Evolutionary conservation across 2,329 filamentous ascomycete species (phyloP).

Genomic region (Fusarium cicatricum): DNA sequence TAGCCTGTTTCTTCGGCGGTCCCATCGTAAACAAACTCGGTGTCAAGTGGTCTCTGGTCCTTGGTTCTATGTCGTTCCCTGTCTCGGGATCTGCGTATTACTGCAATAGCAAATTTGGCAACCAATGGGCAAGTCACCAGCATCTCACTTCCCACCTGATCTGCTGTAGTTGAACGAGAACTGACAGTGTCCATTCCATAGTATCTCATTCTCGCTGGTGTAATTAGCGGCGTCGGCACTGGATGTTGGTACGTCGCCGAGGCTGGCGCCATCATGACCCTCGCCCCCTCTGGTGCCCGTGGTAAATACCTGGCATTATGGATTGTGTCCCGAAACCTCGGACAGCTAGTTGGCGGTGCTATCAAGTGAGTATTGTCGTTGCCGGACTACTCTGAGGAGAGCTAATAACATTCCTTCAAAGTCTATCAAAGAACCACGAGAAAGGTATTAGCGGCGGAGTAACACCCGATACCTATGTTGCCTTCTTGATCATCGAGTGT

Average conservation of each 20-base stretch:
- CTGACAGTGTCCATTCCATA: conserved; percentile 22
- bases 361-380: conserved; percentile 49
- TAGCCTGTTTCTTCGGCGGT: conserved; percentile 12
- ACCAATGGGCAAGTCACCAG: conserved; percentile 52
- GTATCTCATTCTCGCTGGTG: conserved; percentile 52
- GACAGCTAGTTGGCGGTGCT: conserved; percentile 56
- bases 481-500: conserved; percentile 17
- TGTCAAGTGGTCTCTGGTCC: conserved; percentile 14
- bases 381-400: not conserved
- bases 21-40: conserved; percentile 12
- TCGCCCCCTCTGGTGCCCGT: conserved; percentile 55
- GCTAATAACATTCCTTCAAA: conserved; percentile 1
- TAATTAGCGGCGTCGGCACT: conserved; percentile 50
- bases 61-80: conserved; percentile 48
- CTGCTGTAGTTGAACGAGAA: not conserved
- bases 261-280: conserved; percentile 57
- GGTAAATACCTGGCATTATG: conserved; percentile 58
- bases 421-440: conserved; percentile 11
- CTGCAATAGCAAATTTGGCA: conserved; percentile 58
- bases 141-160: not conserved
- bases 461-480: conserved; percentile 11
- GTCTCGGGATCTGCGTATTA: conserved; percentile 58
- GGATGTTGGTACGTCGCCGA: conserved; percentile 60
- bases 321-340: conserved; percentile 57
- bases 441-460: conserved; percentile 11